These are phyloP conservation scores for Camelina sativa DNA, from an alignment of 345 rosid species.

Conservation along the genomic window DNA sequence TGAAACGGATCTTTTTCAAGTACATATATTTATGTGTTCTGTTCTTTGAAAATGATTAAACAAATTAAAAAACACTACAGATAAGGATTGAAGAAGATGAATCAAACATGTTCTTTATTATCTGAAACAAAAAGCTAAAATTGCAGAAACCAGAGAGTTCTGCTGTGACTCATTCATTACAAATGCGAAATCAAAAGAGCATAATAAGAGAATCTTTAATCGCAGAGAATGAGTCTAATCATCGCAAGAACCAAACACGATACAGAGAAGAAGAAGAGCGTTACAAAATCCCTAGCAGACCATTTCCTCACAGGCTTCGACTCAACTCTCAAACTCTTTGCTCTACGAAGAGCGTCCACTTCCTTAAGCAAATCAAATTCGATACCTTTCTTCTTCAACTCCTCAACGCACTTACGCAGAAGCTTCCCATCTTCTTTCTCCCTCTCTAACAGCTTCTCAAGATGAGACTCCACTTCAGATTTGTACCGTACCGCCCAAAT, in stretches of 20 bases:
- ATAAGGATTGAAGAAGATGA: neutral
- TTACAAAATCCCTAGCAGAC: slow-evolving; percentile 79
- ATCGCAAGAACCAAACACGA: slow-evolving; percentile 79
- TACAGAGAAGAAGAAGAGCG: slow-evolving; percentile 74
- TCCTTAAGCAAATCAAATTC: slow-evolving; percentile 94
- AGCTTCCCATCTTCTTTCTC: slow-evolving; percentile 89
- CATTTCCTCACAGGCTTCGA: slow-evolving; percentile 71
- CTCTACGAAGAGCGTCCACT: slow-evolving; percentile 91
- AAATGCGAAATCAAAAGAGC: neutral
- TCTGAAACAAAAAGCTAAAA: slow-evolving; percentile 15
- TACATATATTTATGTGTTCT: neutral
- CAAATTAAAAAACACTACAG: neutral
- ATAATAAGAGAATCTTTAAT: slow-evolving; percentile 33
- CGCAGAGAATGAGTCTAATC: slow-evolving; percentile 75
- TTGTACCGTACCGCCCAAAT: slow-evolving; percentile 91
- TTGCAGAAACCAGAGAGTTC: slow-evolving; percentile 47
- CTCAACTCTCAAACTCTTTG: slow-evolving; percentile 89
- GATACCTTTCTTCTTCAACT: slow-evolving; percentile 84
- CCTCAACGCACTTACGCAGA: slow-evolving; percentile 81
- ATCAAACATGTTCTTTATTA: slow-evolving; percentile 12
- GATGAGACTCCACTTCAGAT: slow-evolving; percentile 70
- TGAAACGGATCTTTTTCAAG: neutral
- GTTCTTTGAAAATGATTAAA: neutral
- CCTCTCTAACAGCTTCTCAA: slow-evolving; percentile 78
- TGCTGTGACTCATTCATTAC: slow-evolving; percentile 5